Evolutionary conservation across 2,329 filamentous ascomycete species (phyloP).

Genomic region (Diaporthe humulicola): DNA sequence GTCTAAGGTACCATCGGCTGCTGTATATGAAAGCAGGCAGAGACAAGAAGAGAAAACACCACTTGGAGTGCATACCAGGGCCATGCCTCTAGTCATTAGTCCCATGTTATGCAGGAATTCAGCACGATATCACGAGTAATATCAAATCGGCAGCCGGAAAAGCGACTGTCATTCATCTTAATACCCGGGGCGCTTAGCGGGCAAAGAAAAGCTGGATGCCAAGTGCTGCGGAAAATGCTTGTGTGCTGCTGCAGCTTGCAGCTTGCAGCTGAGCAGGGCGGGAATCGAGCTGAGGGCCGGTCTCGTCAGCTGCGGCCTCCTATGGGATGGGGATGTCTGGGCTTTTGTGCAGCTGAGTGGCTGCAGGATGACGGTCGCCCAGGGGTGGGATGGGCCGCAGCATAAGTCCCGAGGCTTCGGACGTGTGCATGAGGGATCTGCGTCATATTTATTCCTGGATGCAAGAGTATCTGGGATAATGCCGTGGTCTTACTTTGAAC

Average conservation of each 20-base stretch:
- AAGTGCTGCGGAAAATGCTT: conserved; percentile 21
- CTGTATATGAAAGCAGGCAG: no score
- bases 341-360: conserved; percentile 3
- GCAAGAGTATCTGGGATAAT: background rate
- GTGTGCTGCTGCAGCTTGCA: conserved; percentile 16
- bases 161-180: background rate
- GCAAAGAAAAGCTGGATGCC: background rate
- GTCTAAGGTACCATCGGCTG: no score
- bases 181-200: background rate
- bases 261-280: background rate
- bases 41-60: no score
- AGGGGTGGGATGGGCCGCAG: conserved; percentile 4
- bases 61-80: background rate
- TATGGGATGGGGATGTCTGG: background rate
- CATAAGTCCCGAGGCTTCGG: background rate
- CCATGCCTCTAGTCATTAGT: background rate
- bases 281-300: background rate
- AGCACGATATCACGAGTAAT: background rate
- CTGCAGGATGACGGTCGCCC: conserved; percentile 17
- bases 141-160: background rate
- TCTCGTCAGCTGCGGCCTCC: conserved; percentile 24
- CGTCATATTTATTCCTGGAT: conserved; percentile 2
- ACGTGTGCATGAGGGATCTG: background rate
- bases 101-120: background rate
- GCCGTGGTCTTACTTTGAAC: background rate